phyloP scores from a whole-genome alignment of 805 yeast species.

The Grigorovia humatica region DNA sequence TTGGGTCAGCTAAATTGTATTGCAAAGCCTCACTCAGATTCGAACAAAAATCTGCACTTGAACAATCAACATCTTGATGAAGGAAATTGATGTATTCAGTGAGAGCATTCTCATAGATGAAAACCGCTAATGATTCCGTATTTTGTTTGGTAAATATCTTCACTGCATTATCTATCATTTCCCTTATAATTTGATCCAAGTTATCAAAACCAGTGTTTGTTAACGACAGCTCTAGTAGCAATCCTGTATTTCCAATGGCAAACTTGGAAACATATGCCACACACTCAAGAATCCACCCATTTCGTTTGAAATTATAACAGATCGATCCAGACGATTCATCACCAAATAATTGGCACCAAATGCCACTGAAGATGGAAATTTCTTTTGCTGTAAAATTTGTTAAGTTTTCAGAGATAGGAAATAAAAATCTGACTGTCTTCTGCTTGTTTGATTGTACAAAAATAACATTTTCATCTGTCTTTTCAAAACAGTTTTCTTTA shows the following conservation, averaged over 20 bases:
- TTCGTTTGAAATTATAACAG: slow-evolving; percentile 30
- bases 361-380: slow-evolving; percentile 25
- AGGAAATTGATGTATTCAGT: slow-evolving; percentile 39
- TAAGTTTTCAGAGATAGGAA: slow-evolving; percentile 28
- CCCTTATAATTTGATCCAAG: slow-evolving; percentile 26
- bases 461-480: slow-evolving; percentile 18
- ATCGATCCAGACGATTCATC: slow-evolving; percentile 49
- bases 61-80: slow-evolving; percentile 29
- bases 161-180: slow-evolving; percentile 24
- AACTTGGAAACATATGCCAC: slow-evolving; percentile 35
- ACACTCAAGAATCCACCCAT: slow-evolving; percentile 31
- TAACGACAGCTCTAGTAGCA: slow-evolving; percentile 42
- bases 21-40: slow-evolving; percentile 33
- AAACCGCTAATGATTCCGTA: slow-evolving; percentile 27
- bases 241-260: slow-evolving; percentile 28
- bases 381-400: slow-evolving; percentile 15
- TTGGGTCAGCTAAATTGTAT: slow-evolving; percentile 23
- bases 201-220: slow-evolving; percentile 38
- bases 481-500: slow-evolving; percentile 17
- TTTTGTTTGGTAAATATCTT: slow-evolving; percentile 10
- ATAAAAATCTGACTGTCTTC: slow-evolving; percentile 36
- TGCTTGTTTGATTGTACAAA: slow-evolving; percentile 30
- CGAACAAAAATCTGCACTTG: slow-evolving; percentile 42
- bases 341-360: slow-evolving; percentile 54
- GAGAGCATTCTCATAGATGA: slow-evolving; percentile 38